Evolutionary conservation across 1,284 basidiomycete species (phyloP).

Genomic region (Sphaerobolus stellatus): DNA sequence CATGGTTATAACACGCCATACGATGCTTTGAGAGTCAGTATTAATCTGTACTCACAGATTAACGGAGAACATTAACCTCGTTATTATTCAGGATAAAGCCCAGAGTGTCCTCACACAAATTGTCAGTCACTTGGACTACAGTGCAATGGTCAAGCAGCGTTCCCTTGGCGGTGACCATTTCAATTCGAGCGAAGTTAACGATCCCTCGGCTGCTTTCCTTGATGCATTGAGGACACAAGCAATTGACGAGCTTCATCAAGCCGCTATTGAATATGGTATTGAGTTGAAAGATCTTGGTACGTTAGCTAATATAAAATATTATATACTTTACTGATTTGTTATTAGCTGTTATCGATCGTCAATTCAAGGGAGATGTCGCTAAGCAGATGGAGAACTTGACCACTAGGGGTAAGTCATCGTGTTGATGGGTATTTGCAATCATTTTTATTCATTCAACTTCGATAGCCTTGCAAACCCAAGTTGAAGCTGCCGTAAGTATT

Average conservation of each 20-base stretch:
- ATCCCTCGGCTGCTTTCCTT: slow-evolving; percentile 71
- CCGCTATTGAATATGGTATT: slow-evolving; percentile 78
- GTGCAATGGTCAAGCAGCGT: slow-evolving; percentile 73
- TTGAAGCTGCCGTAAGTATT: slow-evolving; percentile 69
- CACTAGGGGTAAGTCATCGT: slow-evolving; percentile 42
- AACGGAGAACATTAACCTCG: neutral
- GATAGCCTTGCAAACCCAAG: slow-evolving; percentile 71
- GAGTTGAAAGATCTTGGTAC: slow-evolving; percentile 71
- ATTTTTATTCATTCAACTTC: neutral
- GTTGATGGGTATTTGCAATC: neutral
- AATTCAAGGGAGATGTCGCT: slow-evolving; percentile 81
- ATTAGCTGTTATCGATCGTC: slow-evolving; percentile 74
- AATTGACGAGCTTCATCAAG: slow-evolving; percentile 79
- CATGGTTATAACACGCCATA: slow-evolving; percentile 82
- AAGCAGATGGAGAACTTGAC: slow-evolving; percentile 81
- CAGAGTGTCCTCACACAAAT: slow-evolving; percentile 83
- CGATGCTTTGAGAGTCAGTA: slow-evolving; percentile 56
- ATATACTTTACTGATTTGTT: neutral
- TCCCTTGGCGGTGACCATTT: slow-evolving; percentile 71
- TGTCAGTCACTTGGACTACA: slow-evolving; percentile 45
- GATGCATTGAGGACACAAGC: slow-evolving; percentile 76
- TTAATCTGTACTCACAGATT: slow-evolving; percentile 2
- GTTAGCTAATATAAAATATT: slow-evolving; percentile 16
- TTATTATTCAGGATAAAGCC: slow-evolving; percentile 56
- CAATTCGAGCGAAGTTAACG: slow-evolving; percentile 54